Base-by-base conservation (phyloP, 1,284 basidiomycete species). In the Spongispora temasekensis region DNA sequence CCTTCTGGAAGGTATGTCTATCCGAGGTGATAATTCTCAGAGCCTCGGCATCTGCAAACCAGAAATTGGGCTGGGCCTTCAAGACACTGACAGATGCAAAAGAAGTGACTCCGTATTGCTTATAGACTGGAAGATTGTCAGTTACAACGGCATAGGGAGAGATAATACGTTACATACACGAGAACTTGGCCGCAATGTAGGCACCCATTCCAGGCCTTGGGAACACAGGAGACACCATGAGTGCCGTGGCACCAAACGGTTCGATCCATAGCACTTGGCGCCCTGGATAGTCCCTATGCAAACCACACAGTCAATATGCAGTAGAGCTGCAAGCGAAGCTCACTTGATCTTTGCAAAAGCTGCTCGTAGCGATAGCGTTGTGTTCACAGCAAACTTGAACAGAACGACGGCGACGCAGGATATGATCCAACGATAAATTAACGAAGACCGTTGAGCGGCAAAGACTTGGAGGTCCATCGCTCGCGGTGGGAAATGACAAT, bases 41-140 rank as follows among this genome's bases (percentile, higher is more conserved):
- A 15, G 76, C 76, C 28, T 80, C 77, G 2, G 76, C 70, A 56
- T 83, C 81, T 13, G 78, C 72, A 17, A 81, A 40, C 79, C 79
- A 81, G 58, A 75, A 74, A 10, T 66, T 66, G 1, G 67, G 72
- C 17, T 64, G 68, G 17, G 71, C 66, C 15, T 63, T 53, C 61
- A 60, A 68, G 42, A 79, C 61, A 0, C 60, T 55, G 21, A 79
- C 65, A 10, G 78, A 76, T 3, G 72, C 70, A n/a, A 79, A 63
- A 19, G 68, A 69, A 0, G 81, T 81, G 53, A 71, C 73, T 35
- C 77, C 71, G 53, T 76, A 72, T 52, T 73, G 66, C 42, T 64
- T 62, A 62, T 79, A 79, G 21, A 71, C 78, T 81, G n/a, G 10
- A 17, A 25, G 0, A 3, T 2, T 15, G 27, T 50, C 17, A 27